Evolutionary conservation across 164 flowering plant species (phyloP).

Genomic region (Pachysandra terminalis): DNA sequence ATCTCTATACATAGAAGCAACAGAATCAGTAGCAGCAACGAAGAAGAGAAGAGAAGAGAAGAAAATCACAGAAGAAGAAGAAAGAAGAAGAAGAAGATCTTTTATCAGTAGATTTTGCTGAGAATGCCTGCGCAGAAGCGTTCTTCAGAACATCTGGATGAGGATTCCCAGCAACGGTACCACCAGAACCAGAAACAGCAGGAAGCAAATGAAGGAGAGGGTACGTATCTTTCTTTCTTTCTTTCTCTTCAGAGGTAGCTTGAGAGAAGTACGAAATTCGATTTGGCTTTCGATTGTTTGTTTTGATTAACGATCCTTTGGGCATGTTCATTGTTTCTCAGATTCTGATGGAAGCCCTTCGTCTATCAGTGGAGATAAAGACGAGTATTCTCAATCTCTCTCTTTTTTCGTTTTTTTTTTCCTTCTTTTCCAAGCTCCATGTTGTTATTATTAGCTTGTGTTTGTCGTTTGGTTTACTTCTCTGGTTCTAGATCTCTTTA

Average conservation of each 20-base stretch:
- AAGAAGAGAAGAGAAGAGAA: too few species aligned
- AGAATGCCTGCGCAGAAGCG: slow-evolving; percentile 36
- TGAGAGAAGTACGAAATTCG: not conserved
- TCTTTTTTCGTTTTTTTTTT: not conserved
- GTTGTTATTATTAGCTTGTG: too few species aligned
- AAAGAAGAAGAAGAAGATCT: too few species aligned
- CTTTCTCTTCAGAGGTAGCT: too few species aligned
- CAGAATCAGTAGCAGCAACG: too few species aligned
- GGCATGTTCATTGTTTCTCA: slow-evolving; percentile 10
- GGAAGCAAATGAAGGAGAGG: slow-evolving; percentile 8
- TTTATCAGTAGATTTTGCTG: too few species aligned
- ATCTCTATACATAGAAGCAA: too few species aligned
- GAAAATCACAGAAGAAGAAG: too few species aligned
- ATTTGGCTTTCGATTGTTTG: not conserved
- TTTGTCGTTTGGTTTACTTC: not conserved
- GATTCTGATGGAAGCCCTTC: slow-evolving; percentile 48
- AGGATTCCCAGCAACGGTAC: slow-evolving; percentile 16
- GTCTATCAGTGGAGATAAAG: slow-evolving; percentile 31
- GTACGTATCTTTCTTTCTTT: too few species aligned
- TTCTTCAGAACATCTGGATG: slow-evolving; percentile 19
- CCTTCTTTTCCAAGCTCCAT: too few species aligned
- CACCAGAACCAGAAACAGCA: slow-evolving; percentile 11
- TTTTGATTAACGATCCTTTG: not conserved
- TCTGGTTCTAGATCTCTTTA: not conserved
- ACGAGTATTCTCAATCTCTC: slow-evolving; percentile 34